Evolutionary conservation across 2,329 filamentous ascomycete genomes (phyloP), one percentile per base, ranked within the genome.

Genomic region (Magnaporthiopsis rhizophila): DNA sequence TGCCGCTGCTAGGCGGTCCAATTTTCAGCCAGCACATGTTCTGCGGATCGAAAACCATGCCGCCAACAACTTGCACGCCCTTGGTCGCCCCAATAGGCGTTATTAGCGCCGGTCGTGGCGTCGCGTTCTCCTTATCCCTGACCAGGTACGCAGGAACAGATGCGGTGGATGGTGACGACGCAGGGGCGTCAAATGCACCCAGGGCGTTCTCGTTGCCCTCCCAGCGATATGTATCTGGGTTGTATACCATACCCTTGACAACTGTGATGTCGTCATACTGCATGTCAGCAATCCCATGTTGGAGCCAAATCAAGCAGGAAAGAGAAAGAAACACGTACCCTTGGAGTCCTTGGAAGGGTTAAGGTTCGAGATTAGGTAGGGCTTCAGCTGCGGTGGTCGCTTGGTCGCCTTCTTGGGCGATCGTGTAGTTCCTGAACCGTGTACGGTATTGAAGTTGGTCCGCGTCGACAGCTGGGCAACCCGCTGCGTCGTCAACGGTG

Each of bases 21-120:
- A 95, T 81, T 75, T 97, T 97, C 65, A 98, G 83, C 95, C 95
- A 99, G 74, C 92, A 96, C 94, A 99, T 98, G 70, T 91, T 91
- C 67, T 92, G 89, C 3, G 95, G 95, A 73, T 99, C 95, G 74
- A 98, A 99, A 12, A 98, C 90, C 95, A 99, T 99, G 69, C 92
- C 92, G n/a, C 92, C 91, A 65, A 97, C 92, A 50, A 97, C 90
- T 76, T 97, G 93, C 18, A 97, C 89, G 67, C 92, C 93, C 72
- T 94, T 91, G 66, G 89, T 88, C 5, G 88, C 84, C 64, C 89
- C 90, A 68, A 97, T 91, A 69, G 97, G 95, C 61, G 92, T 92
- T 71, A 99, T 99, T 24, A 99, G 83, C 7, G 94, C 92, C 12
- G 91, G 82, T 66, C 88, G 77, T 69, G 87, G 86, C 2, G 86